These are phyloP conservation scores for Pyrenophora teres DNA, from an alignment of 2,329 filamentous ascomycete genomes.

Conservation along the genomic window DNA sequence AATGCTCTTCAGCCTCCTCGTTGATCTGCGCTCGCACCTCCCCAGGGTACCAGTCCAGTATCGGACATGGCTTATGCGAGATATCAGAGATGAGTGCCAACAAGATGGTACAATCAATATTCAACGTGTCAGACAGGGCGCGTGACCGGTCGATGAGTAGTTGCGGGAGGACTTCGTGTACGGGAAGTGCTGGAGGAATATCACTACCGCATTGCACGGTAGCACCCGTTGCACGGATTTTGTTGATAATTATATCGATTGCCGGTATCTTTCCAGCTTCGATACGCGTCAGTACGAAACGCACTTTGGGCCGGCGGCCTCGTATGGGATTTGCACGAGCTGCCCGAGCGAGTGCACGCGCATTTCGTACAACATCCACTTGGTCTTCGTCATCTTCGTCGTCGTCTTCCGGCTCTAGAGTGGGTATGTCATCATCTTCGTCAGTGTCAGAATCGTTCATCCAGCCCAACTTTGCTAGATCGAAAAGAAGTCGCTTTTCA, in stretches of 20 bases:
- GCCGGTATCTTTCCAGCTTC: slow-evolving; percentile 55
- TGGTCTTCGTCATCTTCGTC: slow-evolving; percentile 56
- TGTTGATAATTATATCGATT: slow-evolving; percentile 61
- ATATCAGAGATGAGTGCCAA: slow-evolving; percentile 76
- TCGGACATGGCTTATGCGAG: slow-evolving; percentile 60
- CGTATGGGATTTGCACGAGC: slow-evolving; percentile 61
- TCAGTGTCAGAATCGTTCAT: slow-evolving; percentile 54
- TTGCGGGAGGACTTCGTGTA: slow-evolving; percentile 34
- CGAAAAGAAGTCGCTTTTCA: slow-evolving; percentile 66
- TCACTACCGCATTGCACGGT: slow-evolving; percentile 39
- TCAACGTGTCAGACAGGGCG: slow-evolving; percentile 53
- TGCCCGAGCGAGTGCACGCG: slow-evolving; percentile 62
- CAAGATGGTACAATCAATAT: slow-evolving; percentile 72
- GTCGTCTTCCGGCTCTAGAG: slow-evolving; percentile 23
- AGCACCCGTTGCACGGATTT: slow-evolving; percentile 59
- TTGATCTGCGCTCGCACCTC: slow-evolving; percentile 69
- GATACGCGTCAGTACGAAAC: slow-evolving; percentile 66
- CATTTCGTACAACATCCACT: slow-evolving; percentile 64
- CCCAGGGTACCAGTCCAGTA: slow-evolving; percentile 59
- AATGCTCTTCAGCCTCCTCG: slow-evolving; percentile 64
- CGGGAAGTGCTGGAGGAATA: slow-evolving; percentile 26
- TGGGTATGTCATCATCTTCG: slow-evolving; percentile 49
- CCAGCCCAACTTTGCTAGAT: slow-evolving; percentile 71
- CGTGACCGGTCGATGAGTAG: slow-evolving; percentile 48
- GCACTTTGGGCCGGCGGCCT: slow-evolving; percentile 64